Evolutionary conservation across 2,329 filamentous ascomycete genomes (phyloP), one percentile per base, ranked within the genome.

Genomic region (Raffaelea deltoideospora): DNA sequence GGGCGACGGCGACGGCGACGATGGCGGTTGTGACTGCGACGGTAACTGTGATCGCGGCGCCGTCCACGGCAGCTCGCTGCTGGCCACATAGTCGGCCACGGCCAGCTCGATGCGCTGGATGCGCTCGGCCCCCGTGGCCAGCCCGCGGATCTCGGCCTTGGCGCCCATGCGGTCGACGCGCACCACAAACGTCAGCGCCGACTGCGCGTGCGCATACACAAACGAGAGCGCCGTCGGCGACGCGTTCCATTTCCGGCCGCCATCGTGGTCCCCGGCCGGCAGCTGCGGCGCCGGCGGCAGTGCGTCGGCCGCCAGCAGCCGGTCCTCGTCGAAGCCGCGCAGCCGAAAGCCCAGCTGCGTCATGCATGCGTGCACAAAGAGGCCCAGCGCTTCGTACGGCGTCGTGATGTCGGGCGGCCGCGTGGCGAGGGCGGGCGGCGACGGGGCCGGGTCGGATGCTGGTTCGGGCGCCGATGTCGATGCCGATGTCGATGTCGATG

Each of bases 291-390:
- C 67, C 76, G 66, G 9, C 71, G 72, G 21, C 11, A 10, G 18
- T 8, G 34, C 26, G 3, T 33, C 33, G 13, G 27, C 27, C 13
- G 23, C 13, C 18, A 29, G 29, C 15, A 10, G 15, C 10, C 10
- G 13, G 38, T 34, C 84, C 56, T 96, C 85, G 33, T 79, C 71
- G n/a, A 94, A 76, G 2, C 87, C 87, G 15, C 85, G 59, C 3
- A 96, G 66, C 37, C 78, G 70, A 54, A 95, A 96, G 44, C 76
- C 82, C 3, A 88, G 73, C 9, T 78, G 76, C 19, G 72, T 55
- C 76, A 96, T 82, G 49, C 78, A 85, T 4, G 84, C 80, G 56
- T 98, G 88, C 17, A 78, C 66, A 43, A 92, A 78, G 19, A 96
- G 69, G 14, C 84, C 85, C 42, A 95, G 64, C 33, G 80, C 84